Percentiles rank a stretch among this genome's conserved stretches.
phyloP scores from a whole-genome alignment of 257 asterid species.

The Solanum gandarillasii region DNA sequence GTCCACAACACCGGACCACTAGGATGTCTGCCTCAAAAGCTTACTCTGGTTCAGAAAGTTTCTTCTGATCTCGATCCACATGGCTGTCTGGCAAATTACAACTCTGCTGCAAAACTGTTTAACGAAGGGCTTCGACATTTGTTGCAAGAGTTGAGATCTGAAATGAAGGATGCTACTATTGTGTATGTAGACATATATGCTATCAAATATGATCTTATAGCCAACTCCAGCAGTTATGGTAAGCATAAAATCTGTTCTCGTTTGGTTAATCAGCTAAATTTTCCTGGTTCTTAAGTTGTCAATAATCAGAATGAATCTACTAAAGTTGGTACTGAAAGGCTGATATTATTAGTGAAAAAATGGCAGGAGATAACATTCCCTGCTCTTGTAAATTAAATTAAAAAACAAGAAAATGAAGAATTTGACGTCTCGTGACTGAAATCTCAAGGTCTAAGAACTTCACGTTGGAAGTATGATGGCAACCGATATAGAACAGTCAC shows the following conservation, averaged over 20 bases:
- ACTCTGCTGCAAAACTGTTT: constrained; percentile 53
- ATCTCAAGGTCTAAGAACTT: neutral
- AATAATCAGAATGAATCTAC: neutral
- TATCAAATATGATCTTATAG: constrained; percentile 67
- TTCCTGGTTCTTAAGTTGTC: neutral
- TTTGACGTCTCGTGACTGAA: neutral
- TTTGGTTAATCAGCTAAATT: neutral
- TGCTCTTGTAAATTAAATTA: neutral
- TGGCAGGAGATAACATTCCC: neutral
- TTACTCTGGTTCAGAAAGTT: constrained; percentile 28
- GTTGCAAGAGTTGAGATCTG: constrained; percentile 38
- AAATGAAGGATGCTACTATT: constrained; percentile 46
- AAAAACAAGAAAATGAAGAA: neutral
- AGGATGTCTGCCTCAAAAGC: constrained; percentile 79
- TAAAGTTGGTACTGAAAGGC: neutral
- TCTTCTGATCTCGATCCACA: constrained; percentile 36
- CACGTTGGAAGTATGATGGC: neutral
- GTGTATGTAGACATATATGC: constrained; percentile 77
- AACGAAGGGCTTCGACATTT: constrained; percentile 46
- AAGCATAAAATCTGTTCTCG: constrained; percentile 1
- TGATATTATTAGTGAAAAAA: neutral
- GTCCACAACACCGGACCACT: constrained; percentile 88
- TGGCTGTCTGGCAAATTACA: constrained; percentile 64
- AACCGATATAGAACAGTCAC: neutral
- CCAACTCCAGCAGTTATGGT: constrained; percentile 58